Base-by-base conservation (phyloP, 2,329 filamentous ascomycete species). In the Lasiodiplodia sp. region DNA sequence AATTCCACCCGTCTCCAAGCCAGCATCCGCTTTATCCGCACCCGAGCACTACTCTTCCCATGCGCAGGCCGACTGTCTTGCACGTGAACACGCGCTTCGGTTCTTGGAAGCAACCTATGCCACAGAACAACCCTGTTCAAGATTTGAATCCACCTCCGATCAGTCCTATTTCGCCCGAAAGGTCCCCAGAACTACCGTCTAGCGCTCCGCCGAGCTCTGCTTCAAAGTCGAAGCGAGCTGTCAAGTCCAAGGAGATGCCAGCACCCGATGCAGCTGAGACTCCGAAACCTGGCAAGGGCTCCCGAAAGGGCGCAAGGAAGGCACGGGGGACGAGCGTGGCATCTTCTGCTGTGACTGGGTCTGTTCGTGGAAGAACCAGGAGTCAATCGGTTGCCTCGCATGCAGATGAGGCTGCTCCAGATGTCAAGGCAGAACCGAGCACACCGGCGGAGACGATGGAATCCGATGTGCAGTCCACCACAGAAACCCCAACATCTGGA, bases 351-450 rank as follows among this genome's bases (percentile, higher is more conserved):
- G 78, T 83, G 31, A 82, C 80, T 51, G 80, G 81, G 5, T 83
- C 82, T 18, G 72, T 77, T 31, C 79, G 80, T 69, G 80, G 78
- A 57, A 78, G 82, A 14, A 85, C 83, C 58, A 77, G 84, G 62
- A 85, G 84, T 71, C 82, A 82, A 44, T 86, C 84, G 14, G 78
- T 85, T 55, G 74, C 81, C 16, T 85, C 83, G 2, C 80, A 82
- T 55, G 78, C 79, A 4, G 82, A 83, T 28, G 81, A 79, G 0
- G 68, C 81, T 40, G 76, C 78, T 3, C 72, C 75, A n/a, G 80
- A 82, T 63, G 80, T 86, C 69, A 86, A 86, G 70, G 78, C 77
- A 12, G 84, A 86, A 71, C 82, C 82, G 14, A 80, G 78, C 7
- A 83, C 81, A 21, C 82, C 83, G 6, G 78, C 80, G 31, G 81